These are phyloP conservation scores for Takakia lepidozioides DNA, from an alignment of 225 moss, liverwort and hornwort species.

Conservation along the genomic window DNA sequence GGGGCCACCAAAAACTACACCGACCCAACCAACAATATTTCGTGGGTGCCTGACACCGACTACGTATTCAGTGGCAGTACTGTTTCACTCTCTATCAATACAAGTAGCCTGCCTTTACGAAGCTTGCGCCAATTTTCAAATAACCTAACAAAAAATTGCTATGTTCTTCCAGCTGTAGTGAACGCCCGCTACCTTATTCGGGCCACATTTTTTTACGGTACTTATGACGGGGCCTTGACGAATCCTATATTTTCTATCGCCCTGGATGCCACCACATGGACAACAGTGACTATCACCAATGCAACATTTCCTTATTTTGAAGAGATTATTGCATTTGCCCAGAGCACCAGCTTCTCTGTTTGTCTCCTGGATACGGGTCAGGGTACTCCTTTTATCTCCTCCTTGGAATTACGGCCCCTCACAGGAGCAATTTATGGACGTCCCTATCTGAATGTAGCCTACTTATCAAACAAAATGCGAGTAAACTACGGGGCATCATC, in stretches of 20 bases:
- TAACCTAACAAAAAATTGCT: slow-evolving; percentile 20
- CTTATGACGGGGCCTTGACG: slow-evolving; percentile 24
- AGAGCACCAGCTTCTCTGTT: slow-evolving; percentile 22
- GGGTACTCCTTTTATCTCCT: slow-evolving; percentile 32
- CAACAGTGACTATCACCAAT: slow-evolving; percentile 16
- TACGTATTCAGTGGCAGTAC: slow-evolving; percentile 14
- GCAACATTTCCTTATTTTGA: slow-evolving; percentile 12
- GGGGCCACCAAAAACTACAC: slow-evolving; percentile 22
- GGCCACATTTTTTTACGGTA: slow-evolving; percentile 35
- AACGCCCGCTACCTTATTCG: slow-evolving; percentile 34
- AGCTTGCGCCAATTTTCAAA: slow-evolving; percentile 26
- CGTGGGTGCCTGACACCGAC: slow-evolving; percentile 29
- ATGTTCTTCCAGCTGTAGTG: slow-evolving; percentile 16
- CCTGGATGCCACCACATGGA: slow-evolving; percentile 28
- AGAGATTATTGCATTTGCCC: slow-evolving; percentile 30
- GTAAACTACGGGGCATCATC: slow-evolving; percentile 42
- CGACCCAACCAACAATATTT: slow-evolving; percentile 30
- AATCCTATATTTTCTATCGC: slow-evolving; percentile 31
- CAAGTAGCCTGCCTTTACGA: too few species aligned
- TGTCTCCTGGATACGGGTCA: slow-evolving; percentile 24
- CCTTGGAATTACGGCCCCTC: slow-evolving; percentile 38
- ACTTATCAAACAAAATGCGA: slow-evolving; percentile 10
- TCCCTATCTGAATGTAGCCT: slow-evolving; percentile 8
- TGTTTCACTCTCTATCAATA: neutral
- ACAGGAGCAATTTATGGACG: slow-evolving; percentile 20